Conservation (phyloP, 352 stramenopile genomes). For the Globisporangium apiculatum region DNA sequence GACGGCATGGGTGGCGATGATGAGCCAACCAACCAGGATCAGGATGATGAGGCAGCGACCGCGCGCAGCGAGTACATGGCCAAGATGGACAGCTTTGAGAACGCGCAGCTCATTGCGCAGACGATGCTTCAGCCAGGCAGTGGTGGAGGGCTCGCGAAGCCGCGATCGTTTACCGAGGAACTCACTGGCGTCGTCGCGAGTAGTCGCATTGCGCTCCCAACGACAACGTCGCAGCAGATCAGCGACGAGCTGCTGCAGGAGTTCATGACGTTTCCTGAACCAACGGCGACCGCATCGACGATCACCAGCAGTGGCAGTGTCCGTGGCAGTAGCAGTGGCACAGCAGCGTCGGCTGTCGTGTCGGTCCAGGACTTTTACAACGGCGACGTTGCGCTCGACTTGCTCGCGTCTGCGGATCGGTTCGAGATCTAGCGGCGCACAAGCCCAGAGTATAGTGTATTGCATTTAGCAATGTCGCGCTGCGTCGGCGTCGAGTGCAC, state of each 20-base stretch:
- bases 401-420: conserved; percentile 32
- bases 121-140: conserved; percentile 19
- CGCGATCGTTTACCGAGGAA: conserved; percentile 19
- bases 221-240: conserved; percentile 6
- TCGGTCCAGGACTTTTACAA: conserved; percentile 57
- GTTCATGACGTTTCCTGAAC: conserved; percentile 29
- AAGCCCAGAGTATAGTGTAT: conserved; percentile 6
- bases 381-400: conserved; percentile 28
- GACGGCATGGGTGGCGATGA: conserved; percentile 9
- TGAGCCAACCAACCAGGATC: conserved; percentile 1
- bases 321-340: conserved; percentile 3
- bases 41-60: no score
- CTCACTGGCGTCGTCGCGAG: conserved; percentile 20
- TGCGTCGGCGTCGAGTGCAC: no score
- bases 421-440: conserved; percentile 38
- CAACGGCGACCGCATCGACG: conserved; percentile 8
- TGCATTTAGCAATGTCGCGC: no score
- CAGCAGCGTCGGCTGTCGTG: conserved; percentile 20
- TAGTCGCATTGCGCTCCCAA: conserved; percentile 19
- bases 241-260: conserved; percentile 25
- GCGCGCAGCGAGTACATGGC: conserved; percentile 4
- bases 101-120: conserved; percentile 20
- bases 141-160: conserved; percentile 22
- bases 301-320: conserved; percentile 8
- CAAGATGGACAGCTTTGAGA: conserved; percentile 24